A percentile compares a stretch with the other conserved stretches of the same genome.
phyloP scores from a whole-genome alignment of 2,329 filamentous ascomycete genomes.

The Phialophora macrospora region DNA sequence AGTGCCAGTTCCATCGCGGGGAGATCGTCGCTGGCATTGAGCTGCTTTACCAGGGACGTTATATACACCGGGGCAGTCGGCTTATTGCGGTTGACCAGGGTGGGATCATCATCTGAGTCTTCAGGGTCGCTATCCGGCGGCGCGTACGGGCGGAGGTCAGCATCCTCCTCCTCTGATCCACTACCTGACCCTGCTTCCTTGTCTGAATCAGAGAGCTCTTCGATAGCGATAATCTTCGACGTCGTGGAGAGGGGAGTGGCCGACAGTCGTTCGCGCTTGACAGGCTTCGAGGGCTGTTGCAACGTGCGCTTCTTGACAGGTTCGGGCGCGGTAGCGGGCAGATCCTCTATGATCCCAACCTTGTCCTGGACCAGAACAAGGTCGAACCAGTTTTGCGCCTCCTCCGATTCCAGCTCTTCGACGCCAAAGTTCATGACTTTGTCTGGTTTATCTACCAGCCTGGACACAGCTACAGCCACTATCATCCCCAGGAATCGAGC shows the following conservation, averaged over 20 bases:
- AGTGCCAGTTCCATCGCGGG: conserved; percentile 83
- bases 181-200: conserved; percentile 37
- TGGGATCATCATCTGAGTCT: conserved; percentile 92
- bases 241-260: conserved; percentile 32
- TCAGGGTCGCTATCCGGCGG: conserved; percentile 88
- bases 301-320: conserved; percentile 31
- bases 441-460: conserved; percentile 68
- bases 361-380: conserved; percentile 68
- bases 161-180: conserved; percentile 53
- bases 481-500: conserved; percentile 86
- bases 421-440: conserved; percentile 81
- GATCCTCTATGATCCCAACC: conserved; percentile 55
- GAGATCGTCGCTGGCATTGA: conserved; percentile 79
- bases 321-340: conserved; percentile 29
- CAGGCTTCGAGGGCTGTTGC: conserved; percentile 3
- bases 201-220: conserved; percentile 67
- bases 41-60: conserved; percentile 39
- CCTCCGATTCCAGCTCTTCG: conserved; percentile 73
- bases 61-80: conserved; percentile 75
- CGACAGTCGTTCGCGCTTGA: conserved; percentile 14
- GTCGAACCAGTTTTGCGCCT: conserved; percentile 75
- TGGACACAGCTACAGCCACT: conserved; percentile 74
- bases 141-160: conserved; percentile 75
- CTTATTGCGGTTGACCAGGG: conserved; percentile 81
- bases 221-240: conserved; percentile 59